Evolutionary conservation across 805 yeast genomes (phyloP), one percentile per base, ranked within the genome.

Genomic region (Kregervanrija delftensis): DNA sequence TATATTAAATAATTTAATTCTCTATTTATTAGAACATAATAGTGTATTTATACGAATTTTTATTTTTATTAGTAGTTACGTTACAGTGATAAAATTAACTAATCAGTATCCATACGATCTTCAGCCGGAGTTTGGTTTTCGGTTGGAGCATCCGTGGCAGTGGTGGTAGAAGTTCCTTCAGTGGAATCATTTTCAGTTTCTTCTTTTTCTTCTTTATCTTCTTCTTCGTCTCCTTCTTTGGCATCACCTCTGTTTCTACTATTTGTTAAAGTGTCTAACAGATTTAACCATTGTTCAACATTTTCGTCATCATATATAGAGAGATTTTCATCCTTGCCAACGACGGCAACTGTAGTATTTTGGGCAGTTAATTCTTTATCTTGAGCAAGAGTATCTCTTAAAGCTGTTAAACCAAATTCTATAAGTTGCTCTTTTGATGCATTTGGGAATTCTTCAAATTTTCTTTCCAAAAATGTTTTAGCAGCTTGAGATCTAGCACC

Each of bases 401-500:
- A 74, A 0, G 99, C 95, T 54, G 81, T 82, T 55, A 93, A 81
- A 4, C 95, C 98, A 56, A 81, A 89, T 37, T 83, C 79, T 49
- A 93, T 80, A 53, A 93, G 76, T 55, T 86, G 81, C 56, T 88
- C 95, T 34, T 74, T 69, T 11, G 76, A 69, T 8, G 80, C 69
- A 44, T 75, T 73, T 14, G 79, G 68, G 54, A 87, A 86, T 30
- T 72, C 70, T 33, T 86, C 88, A 60, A 82, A 73, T 54, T 83
- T 83, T 61, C 96, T 81, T 67, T 93, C 99, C 61, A 93, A 70
- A 56, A 88, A 93, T 2, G 99, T 93, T 69, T 95, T 81, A 12
- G 96, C 97, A 41, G 98, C 98, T 68, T 93, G 99, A 2, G 98
- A 91, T 61, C 99, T 79, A 9, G 99, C 98, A 39, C 99, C 99